phyloP scores from a whole-genome alignment of 176 grass and related monocot genomes.

The Cocos nucifera region DNA sequence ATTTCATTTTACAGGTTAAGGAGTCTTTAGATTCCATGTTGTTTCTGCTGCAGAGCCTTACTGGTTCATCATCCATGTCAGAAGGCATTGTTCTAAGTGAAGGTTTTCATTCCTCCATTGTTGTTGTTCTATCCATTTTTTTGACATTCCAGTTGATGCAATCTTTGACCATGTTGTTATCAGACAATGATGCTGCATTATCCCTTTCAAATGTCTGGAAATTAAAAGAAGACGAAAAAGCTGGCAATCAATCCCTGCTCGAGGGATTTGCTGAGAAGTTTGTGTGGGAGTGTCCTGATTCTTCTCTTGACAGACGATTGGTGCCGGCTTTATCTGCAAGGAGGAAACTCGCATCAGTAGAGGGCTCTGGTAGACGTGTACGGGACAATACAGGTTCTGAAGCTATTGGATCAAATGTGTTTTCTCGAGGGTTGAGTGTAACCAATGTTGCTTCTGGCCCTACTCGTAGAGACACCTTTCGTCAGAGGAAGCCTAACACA shows the following conservation, averaged over 20 bases:
- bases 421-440: constrained; percentile 49
- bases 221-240: constrained; percentile 42
- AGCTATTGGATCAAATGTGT: constrained; percentile 35
- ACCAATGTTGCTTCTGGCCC: constrained; percentile 45
- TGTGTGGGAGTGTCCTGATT: constrained; percentile 90
- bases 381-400: constrained; percentile 56
- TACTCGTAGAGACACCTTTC: constrained; percentile 85
- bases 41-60: constrained; percentile 37
- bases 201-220: constrained; percentile 77
- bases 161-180: constrained; percentile 22
- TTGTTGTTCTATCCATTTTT: constrained; percentile 37
- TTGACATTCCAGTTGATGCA: constrained; percentile 67
- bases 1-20: constrained; percentile 39
- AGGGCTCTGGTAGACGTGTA: constrained; percentile 44
- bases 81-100: constrained; percentile 38
- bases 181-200: constrained; percentile 33
- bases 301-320: constrained; percentile 57
- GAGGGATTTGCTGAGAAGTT: constrained; percentile 56
- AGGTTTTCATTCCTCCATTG: constrained; percentile 25
- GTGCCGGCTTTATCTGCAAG: constrained; percentile 44
- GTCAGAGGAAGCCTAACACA: constrained; percentile 92
- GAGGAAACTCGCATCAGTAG: constrained; percentile 55
- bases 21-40: constrained; percentile 42
- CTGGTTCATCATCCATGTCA: constrained; percentile 26
- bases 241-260: constrained; percentile 22